phyloP scores from a whole-genome alignment of 1,284 basidiomycete species.

The Dichomitus squalens region DNA sequence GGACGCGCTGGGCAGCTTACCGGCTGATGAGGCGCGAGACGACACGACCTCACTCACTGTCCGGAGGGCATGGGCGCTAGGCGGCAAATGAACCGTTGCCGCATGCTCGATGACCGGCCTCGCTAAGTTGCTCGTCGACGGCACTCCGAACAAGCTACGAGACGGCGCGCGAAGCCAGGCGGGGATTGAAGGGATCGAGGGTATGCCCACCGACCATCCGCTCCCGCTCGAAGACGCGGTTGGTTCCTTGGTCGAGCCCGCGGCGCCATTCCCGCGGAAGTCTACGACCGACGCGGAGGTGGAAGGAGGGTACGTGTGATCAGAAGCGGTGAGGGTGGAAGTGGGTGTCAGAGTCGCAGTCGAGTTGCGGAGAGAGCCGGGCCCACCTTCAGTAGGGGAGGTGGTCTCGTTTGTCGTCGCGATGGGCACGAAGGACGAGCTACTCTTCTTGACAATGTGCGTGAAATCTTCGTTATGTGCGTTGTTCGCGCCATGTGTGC shows the following conservation, averaged over 20 bases:
- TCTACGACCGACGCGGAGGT: conserved; percentile 45
- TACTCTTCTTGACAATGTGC: conserved; percentile 58
- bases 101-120: conserved; percentile 23
- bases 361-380: conserved; percentile 19
- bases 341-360: conserved; percentile 29
- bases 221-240: conserved; percentile 1
- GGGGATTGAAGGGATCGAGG: conserved; percentile 63
- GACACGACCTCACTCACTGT: conserved; percentile 61
- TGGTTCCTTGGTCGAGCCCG: not conserved
- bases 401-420: conserved; percentile 40
- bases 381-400: conserved; percentile 26
- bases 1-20: conserved; percentile 20
- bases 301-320: conserved; percentile 80
- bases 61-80: conserved; percentile 20
- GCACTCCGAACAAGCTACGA: conserved; percentile 42
- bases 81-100: conserved; percentile 16
- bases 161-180: conserved; percentile 69
- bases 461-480: conserved; percentile 65
- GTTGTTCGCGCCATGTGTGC: conserved; percentile 33
- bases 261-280: conserved; percentile 44
- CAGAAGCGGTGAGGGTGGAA: conserved; percentile 22
- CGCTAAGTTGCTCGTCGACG: conserved; percentile 9
- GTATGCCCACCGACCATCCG: conserved; percentile 32
- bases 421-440: conserved; percentile 62
- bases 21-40: conserved; percentile 41